Base-by-base conservation (phyloP, 1,139 yeast species). In the Yamadazyma sp. region DNA sequence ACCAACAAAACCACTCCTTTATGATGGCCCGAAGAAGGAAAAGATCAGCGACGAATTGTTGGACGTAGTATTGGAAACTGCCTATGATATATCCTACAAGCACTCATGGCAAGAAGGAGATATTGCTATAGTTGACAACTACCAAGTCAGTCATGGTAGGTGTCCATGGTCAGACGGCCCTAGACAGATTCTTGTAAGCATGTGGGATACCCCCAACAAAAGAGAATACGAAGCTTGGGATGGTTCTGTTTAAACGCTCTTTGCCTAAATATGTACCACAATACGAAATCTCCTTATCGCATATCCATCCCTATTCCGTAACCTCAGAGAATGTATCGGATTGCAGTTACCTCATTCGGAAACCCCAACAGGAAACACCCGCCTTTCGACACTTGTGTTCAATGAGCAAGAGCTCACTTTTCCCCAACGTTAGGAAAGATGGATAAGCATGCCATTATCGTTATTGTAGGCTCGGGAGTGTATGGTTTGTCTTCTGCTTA, bases 21-120 rank as follows among this genome's bases (percentile, higher is more conserved):
- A 38, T 17, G 41, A 38, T 16, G 38, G 35, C 17, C 21, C 21
- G 7, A 25, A 31, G 4, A 30, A 34, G 23, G 39, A 40, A 4
- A 34, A 31, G 18, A 36, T 42, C 8, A 30, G 35, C 6, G 29
- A 27, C 8, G 39, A 35, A 9, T 34, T 23, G 9, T 23, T 61
- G 13, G 58, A 57, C 21, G 40, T 34, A 8, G 41, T 46, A 9
- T 44, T 56, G 11, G 42, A 59, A 23, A 39, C 43, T 3, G 50
- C 59, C 2, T 36, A 40, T 3, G 46, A 46, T 3, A 33, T 48
- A 15, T 42, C 47, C 12, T 56, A 47, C 31, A 38, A 45, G 1
- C 65, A 60, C 31, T 29, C 39, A 9, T 61, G 64, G 61, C 40
- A 50, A 29, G 51, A 51, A 33, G 64, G 65, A 4, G 67, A 62